Conservation (phyloP, 2,329 filamentous ascomycete genomes). For the Tolypocladium cylindrosporum region DNA sequence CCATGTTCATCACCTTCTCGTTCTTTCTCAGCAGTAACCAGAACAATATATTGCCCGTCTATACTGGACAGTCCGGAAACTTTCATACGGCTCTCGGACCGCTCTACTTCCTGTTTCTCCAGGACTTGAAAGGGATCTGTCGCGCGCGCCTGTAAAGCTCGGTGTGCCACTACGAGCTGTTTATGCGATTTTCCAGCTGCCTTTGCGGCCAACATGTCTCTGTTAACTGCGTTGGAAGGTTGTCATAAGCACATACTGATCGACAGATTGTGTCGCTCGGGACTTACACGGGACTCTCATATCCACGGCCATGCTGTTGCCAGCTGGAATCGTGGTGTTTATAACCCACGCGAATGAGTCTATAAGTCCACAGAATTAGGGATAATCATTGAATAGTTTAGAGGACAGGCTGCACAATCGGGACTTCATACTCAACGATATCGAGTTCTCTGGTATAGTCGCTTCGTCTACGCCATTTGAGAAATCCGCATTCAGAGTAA, state of each 20-base stretch:
- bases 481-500: constrained; percentile 3
- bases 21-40: background rate
- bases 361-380: background rate
- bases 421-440: background rate
- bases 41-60: background rate
- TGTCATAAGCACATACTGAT: background rate
- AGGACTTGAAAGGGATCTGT: background rate
- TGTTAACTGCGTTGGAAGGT: background rate
- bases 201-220: background rate
- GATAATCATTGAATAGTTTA: background rate
- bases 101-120: background rate
- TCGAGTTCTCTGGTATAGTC: background rate
- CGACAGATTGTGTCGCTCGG: background rate
- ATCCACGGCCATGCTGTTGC: background rate
- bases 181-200: background rate
- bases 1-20: background rate
- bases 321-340: background rate
- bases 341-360: constrained; percentile 1
- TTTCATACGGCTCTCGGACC: background rate
- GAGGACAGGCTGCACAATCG: background rate
- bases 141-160: background rate
- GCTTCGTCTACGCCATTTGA: background rate
- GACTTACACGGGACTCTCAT: background rate
- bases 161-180: background rate
- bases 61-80: background rate